phyloP scores from a whole-genome alignment of 768 basidiomycete genomes.

The Tylopilus sp. region DNA sequence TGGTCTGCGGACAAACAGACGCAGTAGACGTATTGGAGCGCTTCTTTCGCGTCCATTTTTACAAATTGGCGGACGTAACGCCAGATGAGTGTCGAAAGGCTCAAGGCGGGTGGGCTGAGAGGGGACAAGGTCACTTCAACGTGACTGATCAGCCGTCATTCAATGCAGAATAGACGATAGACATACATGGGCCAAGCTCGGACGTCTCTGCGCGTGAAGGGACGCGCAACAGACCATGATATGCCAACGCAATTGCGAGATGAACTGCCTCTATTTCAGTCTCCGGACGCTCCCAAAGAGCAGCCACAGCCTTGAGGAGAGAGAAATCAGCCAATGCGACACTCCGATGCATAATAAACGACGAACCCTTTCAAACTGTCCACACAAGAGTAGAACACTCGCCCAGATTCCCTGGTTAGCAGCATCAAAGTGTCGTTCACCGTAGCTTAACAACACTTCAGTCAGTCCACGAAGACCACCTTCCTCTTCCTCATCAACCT shows the following conservation, averaged over 20 bases:
- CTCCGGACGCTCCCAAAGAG: conserved; percentile 82
- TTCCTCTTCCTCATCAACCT: conserved; percentile 82
- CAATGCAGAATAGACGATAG: not conserved
- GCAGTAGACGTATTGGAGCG: conserved; percentile 91
- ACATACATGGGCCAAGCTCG: conserved; percentile 78
- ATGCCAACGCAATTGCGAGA: conserved; percentile 85
- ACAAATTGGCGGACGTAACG: conserved; percentile 92
- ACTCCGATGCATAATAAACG: not conserved
- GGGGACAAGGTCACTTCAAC: conserved; percentile 63
- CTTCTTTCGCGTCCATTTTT: conserved; percentile 89
- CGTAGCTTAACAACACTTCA: conserved; percentile 74
- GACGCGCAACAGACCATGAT: conserved; percentile 88
- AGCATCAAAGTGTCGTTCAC: conserved; percentile 77
- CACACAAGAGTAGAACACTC: conserved; percentile 82
- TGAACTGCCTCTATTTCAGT: conserved; percentile 94
- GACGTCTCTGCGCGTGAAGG: conserved; percentile 79
- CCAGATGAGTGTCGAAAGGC: conserved; percentile 83
- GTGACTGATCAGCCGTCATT: not conserved
- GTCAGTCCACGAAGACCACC: conserved; percentile 70
- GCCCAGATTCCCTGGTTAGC: conserved; percentile 72
- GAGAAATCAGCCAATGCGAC: not conserved
- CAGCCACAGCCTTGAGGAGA: conserved; percentile 71
- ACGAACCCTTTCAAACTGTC: conserved; percentile 88
- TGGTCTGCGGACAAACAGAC: conserved; percentile 78
- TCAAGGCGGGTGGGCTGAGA: conserved; percentile 66